phyloP scores from a whole-genome alignment of 352 stramenopile genomes.

The Pythium graminicola region DNA sequence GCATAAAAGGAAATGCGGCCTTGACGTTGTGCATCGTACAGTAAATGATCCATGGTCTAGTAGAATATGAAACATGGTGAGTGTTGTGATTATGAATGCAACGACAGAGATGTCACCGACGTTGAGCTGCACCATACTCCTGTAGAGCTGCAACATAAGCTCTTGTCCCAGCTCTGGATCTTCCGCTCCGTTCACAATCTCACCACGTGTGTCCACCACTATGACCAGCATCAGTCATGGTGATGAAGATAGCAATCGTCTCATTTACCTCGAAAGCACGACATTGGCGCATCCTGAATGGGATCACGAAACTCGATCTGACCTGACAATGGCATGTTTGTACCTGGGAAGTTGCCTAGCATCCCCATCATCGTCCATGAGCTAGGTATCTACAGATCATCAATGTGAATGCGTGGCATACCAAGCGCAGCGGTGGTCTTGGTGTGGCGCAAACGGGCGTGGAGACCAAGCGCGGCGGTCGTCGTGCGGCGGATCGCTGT shows the following conservation, averaged over 20 bases:
- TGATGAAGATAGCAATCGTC: not conserved
- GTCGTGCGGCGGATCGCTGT: slow-evolving; percentile 3
- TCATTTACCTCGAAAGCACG: slow-evolving; percentile 82
- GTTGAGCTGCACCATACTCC: slow-evolving; percentile 76
- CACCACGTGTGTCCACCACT: slow-evolving; percentile 84
- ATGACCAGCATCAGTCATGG: not conserved
- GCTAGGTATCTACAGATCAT: no score
- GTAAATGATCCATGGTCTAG: slow-evolving; percentile 95
- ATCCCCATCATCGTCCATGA: no score
- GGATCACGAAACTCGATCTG: slow-evolving; percentile 86
- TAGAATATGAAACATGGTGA: not conserved
- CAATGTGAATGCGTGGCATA: no score
- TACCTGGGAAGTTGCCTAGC: slow-evolving; percentile 49
- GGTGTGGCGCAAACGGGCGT: no score
- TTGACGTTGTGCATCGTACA: slow-evolving; percentile 93
- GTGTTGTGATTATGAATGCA: not conserved
- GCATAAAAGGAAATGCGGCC: slow-evolving; percentile 97
- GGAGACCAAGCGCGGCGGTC: slow-evolving; percentile 23
- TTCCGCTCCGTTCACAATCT: slow-evolving; percentile 58
- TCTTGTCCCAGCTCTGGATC: slow-evolving; percentile 76
- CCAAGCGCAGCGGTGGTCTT: no score
- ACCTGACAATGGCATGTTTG: slow-evolving; percentile 84
- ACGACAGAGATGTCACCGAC: slow-evolving; percentile 30
- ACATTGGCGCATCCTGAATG: slow-evolving; percentile 71
- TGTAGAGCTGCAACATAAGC: slow-evolving; percentile 83